These are phyloP conservation scores for Tulasnella sp. DNA, from an alignment of 768 basidiomycete genomes.

Conservation along the genomic window DNA sequence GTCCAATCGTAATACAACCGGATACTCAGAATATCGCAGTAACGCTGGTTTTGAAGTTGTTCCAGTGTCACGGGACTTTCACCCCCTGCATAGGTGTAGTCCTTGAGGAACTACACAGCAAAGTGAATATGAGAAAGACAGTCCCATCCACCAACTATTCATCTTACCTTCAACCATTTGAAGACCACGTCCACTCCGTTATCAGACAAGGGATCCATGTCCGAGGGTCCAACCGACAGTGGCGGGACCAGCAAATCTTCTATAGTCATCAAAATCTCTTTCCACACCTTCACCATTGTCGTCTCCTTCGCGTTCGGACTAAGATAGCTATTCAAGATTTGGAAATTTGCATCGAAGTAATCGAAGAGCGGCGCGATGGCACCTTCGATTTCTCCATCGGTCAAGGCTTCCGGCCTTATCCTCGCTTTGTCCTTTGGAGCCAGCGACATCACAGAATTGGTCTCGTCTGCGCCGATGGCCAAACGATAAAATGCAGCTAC, in stretches of 20 bases:
- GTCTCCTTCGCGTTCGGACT: constrained; percentile 75
- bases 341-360: constrained; percentile 88
- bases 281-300: constrained; percentile 92
- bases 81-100: constrained; percentile 91
- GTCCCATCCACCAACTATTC: background rate
- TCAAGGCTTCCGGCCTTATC: constrained; percentile 64
- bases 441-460: constrained; percentile 66
- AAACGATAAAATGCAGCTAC: constrained; percentile 71
- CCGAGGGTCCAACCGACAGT: constrained; percentile 68
- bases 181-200: constrained; percentile 99
- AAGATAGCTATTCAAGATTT: constrained; percentile 79
- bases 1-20: constrained; percentile 95
- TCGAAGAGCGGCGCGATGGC: constrained; percentile 88
- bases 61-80: constrained; percentile 84
- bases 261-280: constrained; percentile 77
- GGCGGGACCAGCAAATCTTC: constrained; percentile 87
- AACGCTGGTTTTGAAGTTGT: constrained; percentile 84
- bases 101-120: constrained; percentile 60
- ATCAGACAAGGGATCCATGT: constrained; percentile 84
- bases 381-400: constrained; percentile 87
- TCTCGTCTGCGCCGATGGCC: constrained; percentile 47
- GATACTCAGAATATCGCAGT: constrained; percentile 79
- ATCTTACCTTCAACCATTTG: constrained; percentile 83
- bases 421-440: constrained; percentile 64
- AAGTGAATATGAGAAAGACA: constrained; percentile 11